Conservation (phyloP, 352 stramenopile genomes). For the Phytophthora ramorum region DNA sequence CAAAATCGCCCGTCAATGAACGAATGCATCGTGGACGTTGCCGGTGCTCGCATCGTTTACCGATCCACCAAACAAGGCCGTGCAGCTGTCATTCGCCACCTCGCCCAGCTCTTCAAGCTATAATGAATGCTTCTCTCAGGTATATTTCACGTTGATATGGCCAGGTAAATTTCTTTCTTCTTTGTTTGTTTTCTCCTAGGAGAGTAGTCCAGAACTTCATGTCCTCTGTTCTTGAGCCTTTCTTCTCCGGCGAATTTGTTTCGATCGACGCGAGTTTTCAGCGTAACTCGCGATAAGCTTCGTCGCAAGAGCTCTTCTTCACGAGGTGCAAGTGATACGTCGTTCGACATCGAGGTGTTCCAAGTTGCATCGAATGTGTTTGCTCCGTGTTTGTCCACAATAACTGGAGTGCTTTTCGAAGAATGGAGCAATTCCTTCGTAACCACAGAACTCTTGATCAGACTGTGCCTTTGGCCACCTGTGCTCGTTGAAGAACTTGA, state of each 20-base stretch:
- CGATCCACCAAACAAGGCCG: slow-evolving; percentile 64
- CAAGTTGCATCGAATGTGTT: slow-evolving; percentile 1
- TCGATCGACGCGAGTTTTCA: slow-evolving; percentile 56
- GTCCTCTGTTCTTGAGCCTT: slow-evolving; percentile 28
- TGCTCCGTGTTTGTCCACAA: slow-evolving; percentile 15
- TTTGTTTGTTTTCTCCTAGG: slow-evolving; percentile 14
- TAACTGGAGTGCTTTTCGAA: slow-evolving; percentile 20
- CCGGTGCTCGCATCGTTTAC: slow-evolving; percentile 54
- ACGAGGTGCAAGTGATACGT: slow-evolving; percentile 19
- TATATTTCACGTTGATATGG: slow-evolving; percentile 63
- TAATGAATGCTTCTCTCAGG: slow-evolving; percentile 1
- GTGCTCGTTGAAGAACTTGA: background rate
- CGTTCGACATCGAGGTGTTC: slow-evolving; percentile 3
- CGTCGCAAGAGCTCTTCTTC: slow-evolving; percentile 64
- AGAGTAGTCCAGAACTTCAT: slow-evolving; percentile 11
- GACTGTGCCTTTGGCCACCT: background rate
- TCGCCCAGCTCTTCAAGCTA: slow-evolving; percentile 45
- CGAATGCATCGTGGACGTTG: slow-evolving; percentile 60
- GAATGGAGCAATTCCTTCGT: slow-evolving; percentile 8
- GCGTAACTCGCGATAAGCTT: slow-evolving; percentile 63
- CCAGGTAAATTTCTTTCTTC: slow-evolving; percentile 52
- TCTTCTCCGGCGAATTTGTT: slow-evolving; percentile 42
- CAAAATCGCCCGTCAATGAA: slow-evolving; percentile 61
- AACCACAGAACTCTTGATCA: background rate
- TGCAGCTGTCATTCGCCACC: slow-evolving; percentile 56